Evolutionary conservation across 225 moss, liverwort and hornwort species (phyloP), one percentile per base, ranked within the genome.

Genomic region (Anthoceros angustus): DNA sequence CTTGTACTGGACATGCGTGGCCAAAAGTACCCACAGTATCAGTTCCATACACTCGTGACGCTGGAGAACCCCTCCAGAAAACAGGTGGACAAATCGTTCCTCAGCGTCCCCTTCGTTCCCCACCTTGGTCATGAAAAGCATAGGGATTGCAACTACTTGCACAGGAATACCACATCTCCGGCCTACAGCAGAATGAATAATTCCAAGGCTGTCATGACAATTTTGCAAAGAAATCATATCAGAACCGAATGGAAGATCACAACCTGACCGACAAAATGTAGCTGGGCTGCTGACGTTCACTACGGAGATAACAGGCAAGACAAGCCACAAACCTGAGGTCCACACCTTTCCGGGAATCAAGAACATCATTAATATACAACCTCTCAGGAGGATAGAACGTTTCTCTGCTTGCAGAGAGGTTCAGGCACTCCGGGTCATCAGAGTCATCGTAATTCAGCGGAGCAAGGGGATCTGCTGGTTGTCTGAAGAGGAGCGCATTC

Each of bases 11-110:
- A 32, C 32, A 32, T 32, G 32, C 32, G 32, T 32, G 32, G 76
- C 74, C 77, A 76, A 77, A 64, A 63, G 72, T 77, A 83, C 83
- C 80, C 79, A 83, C 83, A 77, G 77, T 69, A 83, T 83, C 75
- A 79, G 76, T 69, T 80, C 77, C 75, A 83, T 74, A 71, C 83
- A 83, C 73, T 83, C 79, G 55, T 65, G 61, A 24, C 83, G 83
- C 63, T 73, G 79, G 26, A 83, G 80, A 49, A 83, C 66, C 64
- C 75, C 70, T 63, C 79, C 83, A 48, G 76, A 74, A 63, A 73
- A 77, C 42, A 83, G 67, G 45, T 75, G 67, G 8, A 83, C 77
- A 69, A 83, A 83, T 23, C 83, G 83, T 71, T 83, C 83, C 63
- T 79, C 75, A 40, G 71, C 9, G 24, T 61, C 66, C 49, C 73